Conservation (phyloP, 2,329 filamentous ascomycete species). For the Pseudonectria buxi region DNA sequence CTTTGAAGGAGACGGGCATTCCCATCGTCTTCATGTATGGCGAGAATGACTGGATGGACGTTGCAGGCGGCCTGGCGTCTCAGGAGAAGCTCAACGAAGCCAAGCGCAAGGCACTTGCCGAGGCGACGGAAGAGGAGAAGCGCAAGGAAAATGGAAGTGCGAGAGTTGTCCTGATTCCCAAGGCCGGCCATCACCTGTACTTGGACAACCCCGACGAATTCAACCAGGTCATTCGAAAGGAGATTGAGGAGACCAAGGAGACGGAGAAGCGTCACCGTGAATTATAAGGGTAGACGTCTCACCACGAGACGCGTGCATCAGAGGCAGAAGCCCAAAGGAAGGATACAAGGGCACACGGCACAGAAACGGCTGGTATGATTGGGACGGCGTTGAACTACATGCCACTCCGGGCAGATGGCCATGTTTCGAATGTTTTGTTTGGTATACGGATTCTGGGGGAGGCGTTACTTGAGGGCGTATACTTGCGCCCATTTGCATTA, state of each 20-base stretch:
- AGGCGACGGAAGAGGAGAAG: constrained; percentile 61
- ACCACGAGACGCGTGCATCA: too few species aligned
- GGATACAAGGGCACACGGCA: too few species aligned
- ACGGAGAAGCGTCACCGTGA: constrained; percentile 21
- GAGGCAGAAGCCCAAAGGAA: too few species aligned
- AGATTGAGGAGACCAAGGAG: constrained; percentile 44
- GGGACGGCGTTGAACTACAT: too few species aligned
- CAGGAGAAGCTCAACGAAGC: constrained; percentile 71
- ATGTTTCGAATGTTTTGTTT: too few species aligned
- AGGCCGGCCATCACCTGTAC: constrained; percentile 54
- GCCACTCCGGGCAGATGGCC: too few species aligned
- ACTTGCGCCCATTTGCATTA: too few species aligned
- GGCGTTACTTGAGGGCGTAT: too few species aligned
- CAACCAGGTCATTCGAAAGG: constrained; percentile 45
- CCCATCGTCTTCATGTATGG: constrained; percentile 94
- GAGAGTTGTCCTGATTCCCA: constrained; percentile 70
- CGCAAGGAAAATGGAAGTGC: constrained; percentile 68
- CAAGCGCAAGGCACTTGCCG: constrained; percentile 50
- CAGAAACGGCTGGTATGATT: too few species aligned
- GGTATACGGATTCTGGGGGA: too few species aligned
- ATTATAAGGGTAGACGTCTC: constrained; percentile 9
- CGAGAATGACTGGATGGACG: constrained; percentile 98
- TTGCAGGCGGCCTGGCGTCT: constrained; percentile 73
- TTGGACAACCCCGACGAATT: constrained; percentile 54
- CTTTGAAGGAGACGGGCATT: constrained; percentile 54